Percentiles rank a stretch among this genome's conserved stretches.
Evolutionary conservation across 1,284 basidiomycete genomes (phyloP).

Genomic region (Nidula niveotomentosa): DNA sequence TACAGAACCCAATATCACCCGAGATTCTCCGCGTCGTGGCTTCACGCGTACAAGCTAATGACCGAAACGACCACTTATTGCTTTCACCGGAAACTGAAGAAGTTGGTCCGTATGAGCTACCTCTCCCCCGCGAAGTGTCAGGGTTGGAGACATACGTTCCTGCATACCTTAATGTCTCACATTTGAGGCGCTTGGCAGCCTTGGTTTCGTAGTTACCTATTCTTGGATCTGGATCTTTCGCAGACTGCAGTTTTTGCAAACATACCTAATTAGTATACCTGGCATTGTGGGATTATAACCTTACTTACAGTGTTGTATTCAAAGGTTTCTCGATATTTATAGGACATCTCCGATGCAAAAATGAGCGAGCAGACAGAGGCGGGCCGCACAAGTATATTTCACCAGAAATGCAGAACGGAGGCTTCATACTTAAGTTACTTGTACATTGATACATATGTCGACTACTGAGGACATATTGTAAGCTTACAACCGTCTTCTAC

Average conservation of each 20-base stretch:
- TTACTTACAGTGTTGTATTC: slow-evolving; percentile 35
- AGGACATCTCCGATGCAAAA: too few species aligned
- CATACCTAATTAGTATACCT: slow-evolving; percentile 34
- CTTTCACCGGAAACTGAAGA: slow-evolving; percentile 95
- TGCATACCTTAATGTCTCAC: slow-evolving; percentile 83
- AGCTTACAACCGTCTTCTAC: slow-evolving; percentile 42
- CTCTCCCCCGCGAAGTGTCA: slow-evolving; percentile 84
- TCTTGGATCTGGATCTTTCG: slow-evolving; percentile 10
- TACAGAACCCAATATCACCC: slow-evolving; percentile 90
- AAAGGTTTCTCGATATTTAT: slow-evolving; percentile 16
- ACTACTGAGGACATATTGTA: slow-evolving; percentile 4
- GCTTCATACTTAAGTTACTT: not conserved
- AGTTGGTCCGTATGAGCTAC: slow-evolving; percentile 89
- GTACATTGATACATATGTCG: not conserved
- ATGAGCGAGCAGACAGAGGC: too few species aligned
- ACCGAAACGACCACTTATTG: slow-evolving; percentile 93
- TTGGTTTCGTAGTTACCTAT: slow-evolving; percentile 59
- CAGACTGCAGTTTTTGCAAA: slow-evolving; percentile 15
- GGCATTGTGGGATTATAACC: slow-evolving; percentile 35
- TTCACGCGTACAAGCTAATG: slow-evolving; percentile 90
- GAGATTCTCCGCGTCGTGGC: slow-evolving; percentile 97
- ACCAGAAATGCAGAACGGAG: too few species aligned
- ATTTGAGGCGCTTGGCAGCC: slow-evolving; percentile 79
- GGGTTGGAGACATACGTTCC: slow-evolving; percentile 89
- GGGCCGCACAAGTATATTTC: too few species aligned